Conservation (phyloP, 805 yeast genomes). For the Metschnikowia shivogae region DNA sequence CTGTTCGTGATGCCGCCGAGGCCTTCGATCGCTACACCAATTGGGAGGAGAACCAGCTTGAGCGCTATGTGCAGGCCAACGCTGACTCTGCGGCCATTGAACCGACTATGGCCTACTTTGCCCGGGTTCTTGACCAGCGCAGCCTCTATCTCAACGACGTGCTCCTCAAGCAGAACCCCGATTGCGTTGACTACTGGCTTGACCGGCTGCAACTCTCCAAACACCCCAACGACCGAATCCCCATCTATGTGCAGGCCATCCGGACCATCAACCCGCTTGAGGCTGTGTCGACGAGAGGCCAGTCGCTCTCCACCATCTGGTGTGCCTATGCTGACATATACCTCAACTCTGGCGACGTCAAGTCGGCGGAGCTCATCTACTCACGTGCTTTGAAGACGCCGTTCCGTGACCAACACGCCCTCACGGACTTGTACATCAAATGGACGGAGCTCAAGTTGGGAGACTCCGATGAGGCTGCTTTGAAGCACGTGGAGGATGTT, state of each 20-base stretch:
- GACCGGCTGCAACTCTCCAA: conserved; percentile 49
- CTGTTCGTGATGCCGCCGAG: conserved; percentile 58
- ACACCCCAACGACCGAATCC: conserved; percentile 33
- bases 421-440: conserved; percentile 63
- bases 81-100: conserved; percentile 15
- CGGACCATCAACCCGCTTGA: conserved; percentile 58
- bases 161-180: conserved; percentile 54
- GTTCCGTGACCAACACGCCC: conserved; percentile 55
- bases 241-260: conserved; percentile 63
- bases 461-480: conserved; percentile 40
- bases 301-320: conserved; percentile 62
- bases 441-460: conserved; percentile 71
- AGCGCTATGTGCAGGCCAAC: conserved; percentile 23
- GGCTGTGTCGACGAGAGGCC: conserved; percentile 15
- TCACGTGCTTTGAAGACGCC: conserved; percentile 70
- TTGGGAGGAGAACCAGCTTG: conserved; percentile 46
- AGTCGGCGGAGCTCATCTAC: conserved; percentile 58
- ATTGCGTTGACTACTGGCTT: conserved; percentile 67
- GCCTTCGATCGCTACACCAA: conserved; percentile 62
- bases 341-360: conserved; percentile 48
- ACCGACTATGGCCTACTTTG: conserved; percentile 8
- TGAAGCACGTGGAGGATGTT: conserved; percentile 31
- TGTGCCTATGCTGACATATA: conserved; percentile 62
- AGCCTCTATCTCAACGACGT: conserved; percentile 52
- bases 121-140: conserved; percentile 31